Evolutionary conservation across 805 yeast species (phyloP), one percentile per base, ranked within the genome.

Genomic region (Cyberlindnera bimundalis): DNA sequence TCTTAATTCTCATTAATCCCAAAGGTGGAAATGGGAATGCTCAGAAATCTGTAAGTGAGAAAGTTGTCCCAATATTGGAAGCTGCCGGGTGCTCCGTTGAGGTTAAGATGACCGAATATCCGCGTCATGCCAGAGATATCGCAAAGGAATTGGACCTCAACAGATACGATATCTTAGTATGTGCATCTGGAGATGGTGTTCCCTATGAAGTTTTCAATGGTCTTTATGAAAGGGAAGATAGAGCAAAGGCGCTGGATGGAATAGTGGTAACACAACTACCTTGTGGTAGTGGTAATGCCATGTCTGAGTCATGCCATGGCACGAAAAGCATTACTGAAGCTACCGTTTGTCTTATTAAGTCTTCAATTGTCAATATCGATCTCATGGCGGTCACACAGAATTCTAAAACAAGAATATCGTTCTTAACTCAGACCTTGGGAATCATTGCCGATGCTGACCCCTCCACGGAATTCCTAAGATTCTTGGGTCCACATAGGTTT

Each of bases 161-260:
- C n/a, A 64, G 70, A 31, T 88, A 74, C 56, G 97, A 89, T 60
- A 74, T 84, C 2, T 74, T 91, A 32, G 83, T 84, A 1, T 89
- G 97, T 65, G 90, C 95, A 29, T 87, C 96, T 0, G 99, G 99
- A 12, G 99, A 91, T 63, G 99, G 99, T 12, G 78, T 86, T 21
- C 96, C 97, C 0, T 95, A 90, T 61, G 97, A 93, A 61, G 88
- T 91, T 7, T 73, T 91, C 38, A 93, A 91, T 60, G 99, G 97
- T 2, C 67, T 93, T 24, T 85, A 78, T 49, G 64, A 63, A 45
- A 70, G 96, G 23, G 50, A 64, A 0, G 96, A 90, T 59, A 74
- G 82, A 5, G 74, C 66, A 0, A 63, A 61, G 13, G 88, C 88
- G 0, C 81, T 90, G 52, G 66, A 71, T 38, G 76, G 76, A 42